Conservation (phyloP, 2,329 filamentous ascomycete genomes). For the Monosporascus sp. region DNA sequence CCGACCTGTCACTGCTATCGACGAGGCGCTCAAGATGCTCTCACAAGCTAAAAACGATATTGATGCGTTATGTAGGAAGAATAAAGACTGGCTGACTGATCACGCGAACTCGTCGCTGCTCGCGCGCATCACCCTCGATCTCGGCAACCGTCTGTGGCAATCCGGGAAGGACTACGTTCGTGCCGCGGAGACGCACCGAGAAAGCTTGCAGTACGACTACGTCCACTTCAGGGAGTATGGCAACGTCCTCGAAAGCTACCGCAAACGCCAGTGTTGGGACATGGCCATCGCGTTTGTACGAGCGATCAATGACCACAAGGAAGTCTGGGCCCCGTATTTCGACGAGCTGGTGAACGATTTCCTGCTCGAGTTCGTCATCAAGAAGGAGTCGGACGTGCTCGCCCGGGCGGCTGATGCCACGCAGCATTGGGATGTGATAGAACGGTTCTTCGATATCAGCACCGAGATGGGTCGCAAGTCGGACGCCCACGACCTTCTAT, state of each 20-base stretch:
- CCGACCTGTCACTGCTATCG: conserved; percentile 16
- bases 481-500: conserved; percentile 22
- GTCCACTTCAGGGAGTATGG: conserved; percentile 21
- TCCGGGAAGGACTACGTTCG: conserved; percentile 15
- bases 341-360: conserved; percentile 27
- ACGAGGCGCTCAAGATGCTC: conserved; percentile 21
- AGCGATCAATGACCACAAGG: conserved; percentile 16
- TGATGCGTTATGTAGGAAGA: conserved; percentile 12
- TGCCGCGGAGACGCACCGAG: conserved; percentile 21
- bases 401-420: conserved; percentile 21
- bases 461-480: conserved; percentile 18
- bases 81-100: conserved; percentile 15
- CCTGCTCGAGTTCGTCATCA: conserved; percentile 12
- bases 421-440: conserved; percentile 21
- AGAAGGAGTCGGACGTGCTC: conserved; percentile 16
- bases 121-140: conserved; percentile 24
- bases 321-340: conserved; percentile 21
- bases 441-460: conserved; percentile 19
- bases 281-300: conserved; percentile 24
- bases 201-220: conserved; percentile 24
- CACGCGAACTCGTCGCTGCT: conserved; percentile 21
- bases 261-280: conserved; percentile 13
- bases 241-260: conserved; percentile 17
- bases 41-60: conserved; percentile 19
- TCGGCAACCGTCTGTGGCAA: conserved; percentile 25